A percentile compares a stretch with the other conserved stretches of the same genome.
Conservation (phyloP, 2,329 filamentous ascomycete species). For the Sporothrix sp. region DNA sequence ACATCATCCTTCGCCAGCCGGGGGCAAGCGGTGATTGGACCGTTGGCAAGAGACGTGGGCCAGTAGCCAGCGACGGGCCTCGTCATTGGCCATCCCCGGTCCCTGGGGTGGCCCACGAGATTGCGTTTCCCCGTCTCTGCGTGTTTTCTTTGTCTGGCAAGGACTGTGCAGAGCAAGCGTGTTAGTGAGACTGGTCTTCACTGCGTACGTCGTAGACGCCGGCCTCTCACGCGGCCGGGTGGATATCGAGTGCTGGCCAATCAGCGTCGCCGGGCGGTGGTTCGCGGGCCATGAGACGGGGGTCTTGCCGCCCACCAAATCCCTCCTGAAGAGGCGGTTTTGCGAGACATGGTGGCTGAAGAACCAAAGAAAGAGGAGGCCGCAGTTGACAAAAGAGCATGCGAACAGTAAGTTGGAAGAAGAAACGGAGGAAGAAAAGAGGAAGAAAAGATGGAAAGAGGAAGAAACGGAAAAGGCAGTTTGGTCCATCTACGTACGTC, state of each 20-base stretch:
- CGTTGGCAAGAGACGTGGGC: neutral
- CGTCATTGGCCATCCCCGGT: neutral
- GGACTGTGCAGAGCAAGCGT: neutral
- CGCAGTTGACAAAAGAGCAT: neutral
- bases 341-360: neutral
- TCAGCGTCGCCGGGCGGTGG: neutral
- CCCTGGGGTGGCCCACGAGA: neutral
- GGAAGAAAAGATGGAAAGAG: neutral
- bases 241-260: neutral
- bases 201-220: constrained; percentile 7
- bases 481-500: neutral
- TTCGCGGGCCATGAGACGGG: neutral
- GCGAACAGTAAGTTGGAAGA: no score
- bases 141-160: neutral
- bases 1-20: neutral
- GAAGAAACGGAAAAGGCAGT: neutral
- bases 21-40: neutral
- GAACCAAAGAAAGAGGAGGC: no score
- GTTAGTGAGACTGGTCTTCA: neutral
- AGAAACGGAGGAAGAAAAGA: neutral
- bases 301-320: constrained; percentile 5
- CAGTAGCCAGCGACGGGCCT: neutral
- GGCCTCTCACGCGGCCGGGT: neutral
- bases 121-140: neutral
- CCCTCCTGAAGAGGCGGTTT: neutral